Evolutionary conservation across 2,329 filamentous ascomycete species (phyloP).

Genomic region (Colletotrichum costaricense): DNA sequence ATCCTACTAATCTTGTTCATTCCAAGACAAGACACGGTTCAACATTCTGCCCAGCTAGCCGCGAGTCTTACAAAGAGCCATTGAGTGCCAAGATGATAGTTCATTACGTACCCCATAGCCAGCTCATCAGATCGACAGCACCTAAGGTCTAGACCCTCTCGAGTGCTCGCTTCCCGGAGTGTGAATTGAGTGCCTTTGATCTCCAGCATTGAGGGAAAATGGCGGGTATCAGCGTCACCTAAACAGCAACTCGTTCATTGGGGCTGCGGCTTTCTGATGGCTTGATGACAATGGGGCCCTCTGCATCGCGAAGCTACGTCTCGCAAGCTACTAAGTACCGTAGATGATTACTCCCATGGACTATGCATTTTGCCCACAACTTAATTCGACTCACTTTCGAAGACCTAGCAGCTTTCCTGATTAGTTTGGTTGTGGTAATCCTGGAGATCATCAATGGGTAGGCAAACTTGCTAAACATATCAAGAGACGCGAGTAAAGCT

Average conservation of each 20-base stretch:
- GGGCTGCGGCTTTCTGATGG: no score
- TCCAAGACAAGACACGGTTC: not conserved
- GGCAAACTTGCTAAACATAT: no score
- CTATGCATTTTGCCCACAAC: no score
- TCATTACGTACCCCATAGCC: not conserved
- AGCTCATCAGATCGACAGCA: not conserved
- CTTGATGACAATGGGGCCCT: no score
- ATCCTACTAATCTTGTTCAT: not conserved
- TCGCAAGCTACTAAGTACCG: no score
- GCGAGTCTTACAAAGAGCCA: not conserved
- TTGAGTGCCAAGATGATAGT: not conserved
- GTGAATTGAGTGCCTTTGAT: not conserved
- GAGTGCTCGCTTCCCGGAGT: not conserved
- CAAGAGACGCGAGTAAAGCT: not conserved
- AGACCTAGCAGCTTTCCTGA: no score
- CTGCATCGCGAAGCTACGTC: no score
- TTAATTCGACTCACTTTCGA: no score
- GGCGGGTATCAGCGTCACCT: no score
- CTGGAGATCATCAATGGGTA: not conserved
- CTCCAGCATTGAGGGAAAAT: not conserved
- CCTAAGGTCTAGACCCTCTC: not conserved
- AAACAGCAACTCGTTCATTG: no score
- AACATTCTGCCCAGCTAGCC: not conserved
- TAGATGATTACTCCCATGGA: no score
- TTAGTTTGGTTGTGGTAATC: not conserved